Evolutionary conservation across 78 protist species (phyloP).

Genomic region (Dictyostelium firmibasis): DNA sequence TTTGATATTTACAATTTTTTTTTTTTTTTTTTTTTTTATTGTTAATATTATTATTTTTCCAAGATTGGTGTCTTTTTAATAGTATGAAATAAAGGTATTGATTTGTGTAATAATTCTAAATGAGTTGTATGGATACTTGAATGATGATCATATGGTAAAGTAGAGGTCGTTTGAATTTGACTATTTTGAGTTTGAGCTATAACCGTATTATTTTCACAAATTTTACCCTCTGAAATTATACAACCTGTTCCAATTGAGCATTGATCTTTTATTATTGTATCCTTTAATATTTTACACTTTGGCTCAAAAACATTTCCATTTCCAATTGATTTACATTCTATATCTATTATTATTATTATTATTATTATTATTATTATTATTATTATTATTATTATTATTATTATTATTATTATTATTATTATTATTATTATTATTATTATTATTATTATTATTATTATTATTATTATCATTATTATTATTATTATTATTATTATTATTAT

Average conservation of each 20-base stretch:
- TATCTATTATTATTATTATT: not conserved
- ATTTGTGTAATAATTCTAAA: slow-evolving; percentile 44
- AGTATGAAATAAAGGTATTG: slow-evolving; percentile 63
- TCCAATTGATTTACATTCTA: slow-evolving; percentile 70
- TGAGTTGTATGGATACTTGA: slow-evolving; percentile 19
- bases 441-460: not conserved
- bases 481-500: not conserved
- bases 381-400: too few species aligned
- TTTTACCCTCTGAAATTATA: slow-evolving; percentile 16
- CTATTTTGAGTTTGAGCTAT: not conserved
- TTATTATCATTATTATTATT: not conserved
- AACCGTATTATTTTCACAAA: not conserved
- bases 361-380: not conserved
- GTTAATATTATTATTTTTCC: not conserved
- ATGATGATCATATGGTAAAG: slow-evolving; percentile 17
- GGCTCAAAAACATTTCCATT: slow-evolving; percentile 66
- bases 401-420: not conserved
- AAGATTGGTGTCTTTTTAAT: slow-evolving; percentile 29
- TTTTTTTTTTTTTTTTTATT: not conserved
- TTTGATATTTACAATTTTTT: not conserved
- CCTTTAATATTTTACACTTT: slow-evolving; percentile 40
- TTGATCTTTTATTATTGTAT: slow-evolving; percentile 15
- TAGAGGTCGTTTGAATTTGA: not conserved
- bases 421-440: not conserved
- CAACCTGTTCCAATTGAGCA: slow-evolving; percentile 46